A percentile compares a stretch with the other conserved stretches of the same genome.
Evolutionary conservation across 2,329 filamentous ascomycete genomes (phyloP).

Genomic region (Thielaviopsis punctulata): DNA sequence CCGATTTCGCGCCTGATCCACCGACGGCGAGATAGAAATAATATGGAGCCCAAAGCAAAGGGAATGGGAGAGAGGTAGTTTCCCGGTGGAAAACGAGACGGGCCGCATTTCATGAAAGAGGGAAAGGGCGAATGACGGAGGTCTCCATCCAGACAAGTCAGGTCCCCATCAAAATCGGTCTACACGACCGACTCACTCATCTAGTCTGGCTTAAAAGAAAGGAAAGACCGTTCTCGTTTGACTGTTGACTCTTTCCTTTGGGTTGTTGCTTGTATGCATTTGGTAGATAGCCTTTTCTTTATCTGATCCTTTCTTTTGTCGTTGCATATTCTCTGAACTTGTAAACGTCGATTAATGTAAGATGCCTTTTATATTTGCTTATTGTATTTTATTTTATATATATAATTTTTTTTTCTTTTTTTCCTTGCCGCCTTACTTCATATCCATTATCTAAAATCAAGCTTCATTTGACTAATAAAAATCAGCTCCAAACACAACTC

Average conservation of each 20-base stretch:
- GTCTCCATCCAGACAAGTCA: too few species aligned
- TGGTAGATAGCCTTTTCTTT: too few species aligned
- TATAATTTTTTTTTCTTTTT: slow-evolving; percentile 6
- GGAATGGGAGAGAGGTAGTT: background rate
- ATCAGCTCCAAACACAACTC: slow-evolving; percentile 9
- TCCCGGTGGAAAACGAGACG: background rate
- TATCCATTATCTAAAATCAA: slow-evolving; percentile 16
- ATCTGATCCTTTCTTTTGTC: background rate
- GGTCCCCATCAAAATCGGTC: too few species aligned
- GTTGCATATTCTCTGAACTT: background rate
- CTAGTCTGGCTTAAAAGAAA: background rate
- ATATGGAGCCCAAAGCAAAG: background rate
- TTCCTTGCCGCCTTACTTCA: slow-evolving; percentile 9
- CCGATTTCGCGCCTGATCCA: background rate
- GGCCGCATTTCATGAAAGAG: background rate
- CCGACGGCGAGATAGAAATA: background rate
- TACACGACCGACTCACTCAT: too few species aligned
- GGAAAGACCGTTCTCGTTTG: background rate
- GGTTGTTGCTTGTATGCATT: background rate
- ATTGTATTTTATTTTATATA: background rate
- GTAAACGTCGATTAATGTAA: background rate
- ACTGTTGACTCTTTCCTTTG: background rate
- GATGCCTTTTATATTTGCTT: background rate
- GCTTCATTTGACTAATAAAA: slow-evolving; percentile 17
- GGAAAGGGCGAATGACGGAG: background rate